These are phyloP conservation scores for Phaeodactylum tricornutum DNA, from an alignment of 108 stramenopile species.

Conservation along the genomic window DNA sequence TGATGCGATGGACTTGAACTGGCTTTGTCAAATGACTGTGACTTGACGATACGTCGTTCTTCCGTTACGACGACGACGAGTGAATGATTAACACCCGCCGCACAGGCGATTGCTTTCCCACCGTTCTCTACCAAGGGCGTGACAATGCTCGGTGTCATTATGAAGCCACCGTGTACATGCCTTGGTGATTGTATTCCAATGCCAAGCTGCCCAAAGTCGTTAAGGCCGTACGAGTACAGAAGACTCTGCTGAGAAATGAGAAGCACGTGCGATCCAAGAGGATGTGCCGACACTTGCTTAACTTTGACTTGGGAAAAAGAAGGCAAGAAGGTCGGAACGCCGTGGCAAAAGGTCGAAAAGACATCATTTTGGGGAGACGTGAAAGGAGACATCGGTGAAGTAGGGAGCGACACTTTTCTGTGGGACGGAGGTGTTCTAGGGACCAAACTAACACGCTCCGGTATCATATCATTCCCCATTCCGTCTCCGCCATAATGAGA, in stretches of 20 bases:
- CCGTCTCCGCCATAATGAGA: constrained; percentile 27
- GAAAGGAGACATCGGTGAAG: too few species aligned
- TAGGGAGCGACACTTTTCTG: too few species aligned
- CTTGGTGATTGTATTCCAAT: constrained; percentile 20
- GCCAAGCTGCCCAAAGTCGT: constrained; percentile 70
- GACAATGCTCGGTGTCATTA: constrained; percentile 45
- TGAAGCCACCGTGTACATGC: background rate
- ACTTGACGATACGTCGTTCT: constrained; percentile 29
- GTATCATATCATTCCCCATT: constrained; percentile 33
- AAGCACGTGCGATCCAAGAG: constrained; percentile 64
- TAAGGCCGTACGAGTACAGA: constrained; percentile 68
- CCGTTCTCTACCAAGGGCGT: constrained; percentile 77
- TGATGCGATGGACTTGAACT: background rate
- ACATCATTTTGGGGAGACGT: too few species aligned
- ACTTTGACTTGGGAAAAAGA: constrained; percentile 58
- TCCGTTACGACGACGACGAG: constrained; percentile 68
- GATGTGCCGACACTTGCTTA: constrained; percentile 63
- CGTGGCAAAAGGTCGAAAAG: too few species aligned
- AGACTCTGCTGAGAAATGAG: constrained; percentile 68
- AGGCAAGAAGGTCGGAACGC: constrained; percentile 60
- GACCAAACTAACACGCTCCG: too few species aligned
- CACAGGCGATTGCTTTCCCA: constrained; percentile 68
- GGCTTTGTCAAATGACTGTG: too few species aligned
- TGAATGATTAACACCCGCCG: constrained; percentile 72
- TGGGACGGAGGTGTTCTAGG: too few species aligned